Evolutionary conservation across 2,329 filamentous ascomycete genomes (phyloP), one percentile per base, ranked within the genome.

Genomic region (Ceratocystis variospora): DNA sequence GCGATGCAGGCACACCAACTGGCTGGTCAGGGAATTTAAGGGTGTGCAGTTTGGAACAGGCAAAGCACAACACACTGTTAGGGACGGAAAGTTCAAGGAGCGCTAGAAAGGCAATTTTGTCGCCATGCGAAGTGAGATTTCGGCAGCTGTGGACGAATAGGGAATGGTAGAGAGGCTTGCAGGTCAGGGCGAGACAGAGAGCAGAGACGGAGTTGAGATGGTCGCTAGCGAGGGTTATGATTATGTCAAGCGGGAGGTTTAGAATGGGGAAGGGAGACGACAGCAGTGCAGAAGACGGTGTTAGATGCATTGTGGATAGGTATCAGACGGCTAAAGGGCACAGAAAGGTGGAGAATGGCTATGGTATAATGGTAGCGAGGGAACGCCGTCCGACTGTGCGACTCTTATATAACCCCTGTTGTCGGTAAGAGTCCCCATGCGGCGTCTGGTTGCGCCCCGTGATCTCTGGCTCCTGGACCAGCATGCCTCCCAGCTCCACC

Each of bases 221-320:
- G 50, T 50, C 61, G 25, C 25, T 28, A 41, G 62, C n/a, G 7
- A 67, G n/a, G 37, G 61, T 44, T 25, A 63, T 57, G 50, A 59
- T 44, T 41, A 68, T 33, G 19, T 68, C 67, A 28, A 68, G 57
- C 17, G 67, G 67, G 17, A 68, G 64, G 25, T 62, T 55, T 12
- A 68, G 50, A 25, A 68, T 41, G 22, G 63, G 63, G 19, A 66
- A 66, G 4, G 45, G 8, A 12, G 46, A n/a, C 12, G 55, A 10
- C 12, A 28, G n/a, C 8, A n/a, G n/a, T 37, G 57, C 17, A 25
- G 57, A 41, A 5, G 55, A 15, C 44, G 62, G 53, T 33, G 37
- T 65, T 25, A 15, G 48, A 19, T 25, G 33, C 33, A 28, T 59
- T 57, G 22, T 31, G 45, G 15, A 44, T 61, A 55, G 31, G 44